Conservation (phyloP, 1,139 yeast genomes). For the Saccharomyces hybrid region DNA sequence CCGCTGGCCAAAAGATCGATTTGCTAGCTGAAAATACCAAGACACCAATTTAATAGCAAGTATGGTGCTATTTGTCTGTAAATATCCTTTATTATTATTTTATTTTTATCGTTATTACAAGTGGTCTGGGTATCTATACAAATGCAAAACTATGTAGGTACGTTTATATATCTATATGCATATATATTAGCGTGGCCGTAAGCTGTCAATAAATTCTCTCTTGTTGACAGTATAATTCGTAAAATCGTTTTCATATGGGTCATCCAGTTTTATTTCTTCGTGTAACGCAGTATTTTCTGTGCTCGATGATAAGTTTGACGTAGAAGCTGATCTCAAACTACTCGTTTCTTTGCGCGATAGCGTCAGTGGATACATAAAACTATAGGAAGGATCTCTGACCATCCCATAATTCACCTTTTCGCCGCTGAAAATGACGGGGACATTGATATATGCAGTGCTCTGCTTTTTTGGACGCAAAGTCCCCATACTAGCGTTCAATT, state of each 20-base stretch:
- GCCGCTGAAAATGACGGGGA: neutral
- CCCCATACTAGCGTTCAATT: neutral
- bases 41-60: neutral
- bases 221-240: conserved; percentile 36
- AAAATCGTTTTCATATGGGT: conserved; percentile 38
- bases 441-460: neutral
- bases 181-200: conserved; percentile 27
- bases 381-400: neutral
- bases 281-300: neutral
- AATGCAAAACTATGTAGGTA: neutral
- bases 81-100: neutral
- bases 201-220: conserved; percentile 33
- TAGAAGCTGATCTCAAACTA: neutral
- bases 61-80: neutral
- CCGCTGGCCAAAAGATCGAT: conserved; percentile 41
- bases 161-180: neutral
- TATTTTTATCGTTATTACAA: neutral
- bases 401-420: conserved; percentile 1
- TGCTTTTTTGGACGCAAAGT: neutral
- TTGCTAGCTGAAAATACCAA: conserved; percentile 41
- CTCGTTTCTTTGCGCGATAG: neutral
- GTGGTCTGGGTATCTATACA: neutral
- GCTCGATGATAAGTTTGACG: neutral
- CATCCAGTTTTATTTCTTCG: conserved; percentile 23
- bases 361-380: conserved; percentile 5